Conservation (phyloP, 1,284 basidiomycete species). For the Apiotrichum mycotoxinovorans region DNA sequence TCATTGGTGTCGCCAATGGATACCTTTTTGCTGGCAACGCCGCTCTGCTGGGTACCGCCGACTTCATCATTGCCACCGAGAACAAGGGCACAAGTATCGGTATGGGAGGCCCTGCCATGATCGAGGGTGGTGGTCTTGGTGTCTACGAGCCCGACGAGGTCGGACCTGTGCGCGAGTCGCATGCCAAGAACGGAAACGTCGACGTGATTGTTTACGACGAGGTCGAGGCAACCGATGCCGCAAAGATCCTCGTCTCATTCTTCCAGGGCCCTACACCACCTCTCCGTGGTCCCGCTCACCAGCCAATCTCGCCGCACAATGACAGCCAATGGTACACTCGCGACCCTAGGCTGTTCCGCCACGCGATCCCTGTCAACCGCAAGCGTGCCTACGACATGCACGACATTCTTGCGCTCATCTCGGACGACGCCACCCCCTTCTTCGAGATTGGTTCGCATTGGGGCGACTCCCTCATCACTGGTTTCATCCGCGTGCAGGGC, state of each 20-base stretch:
- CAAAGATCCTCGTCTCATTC: constrained; percentile 18
- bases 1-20: constrained; percentile 19
- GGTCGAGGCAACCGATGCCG: constrained; percentile 14
- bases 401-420: constrained; percentile 12
- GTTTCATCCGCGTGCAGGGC: constrained; percentile 19
- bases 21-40: constrained; percentile 22
- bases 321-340: constrained; percentile 3
- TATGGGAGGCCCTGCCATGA: constrained; percentile 23
- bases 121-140: constrained; percentile 20
- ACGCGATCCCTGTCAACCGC: constrained; percentile 17
- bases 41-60: constrained; percentile 11
- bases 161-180: constrained; percentile 14
- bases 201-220: constrained; percentile 20
- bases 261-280: constrained; percentile 10
- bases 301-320: not conserved
- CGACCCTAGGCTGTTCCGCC: constrained; percentile 18
- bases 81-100: constrained; percentile 16
- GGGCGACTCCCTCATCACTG: constrained; percentile 19
- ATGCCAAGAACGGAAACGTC: constrained; percentile 21
- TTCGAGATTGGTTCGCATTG: constrained; percentile 20
- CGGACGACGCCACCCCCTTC: constrained; percentile 22
- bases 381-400: constrained; percentile 24
- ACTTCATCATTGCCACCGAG: constrained; percentile 21
- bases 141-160: constrained; percentile 17
- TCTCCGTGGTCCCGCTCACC: not conserved